Conservation (phyloP, 306 rosid species). For the Gastrolobium villosum region DNA sequence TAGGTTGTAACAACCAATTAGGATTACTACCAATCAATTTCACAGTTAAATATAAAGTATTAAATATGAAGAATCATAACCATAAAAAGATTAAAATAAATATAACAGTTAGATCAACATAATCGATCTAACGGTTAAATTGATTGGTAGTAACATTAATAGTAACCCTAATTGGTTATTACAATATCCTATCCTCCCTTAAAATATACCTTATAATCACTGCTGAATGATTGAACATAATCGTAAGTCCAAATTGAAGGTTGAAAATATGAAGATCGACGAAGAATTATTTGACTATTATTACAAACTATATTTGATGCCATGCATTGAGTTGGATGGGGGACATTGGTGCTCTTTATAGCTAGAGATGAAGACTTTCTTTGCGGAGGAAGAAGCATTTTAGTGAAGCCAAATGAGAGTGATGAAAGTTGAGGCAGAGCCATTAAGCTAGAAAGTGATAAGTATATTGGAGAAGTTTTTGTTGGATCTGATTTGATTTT, state of each 20-base stretch:
- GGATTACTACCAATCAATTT: too few relatives aligned
- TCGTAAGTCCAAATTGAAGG: too few relatives aligned
- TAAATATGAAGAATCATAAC: too few relatives aligned
- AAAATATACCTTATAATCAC: not conserved
- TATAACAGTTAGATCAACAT: too few relatives aligned
- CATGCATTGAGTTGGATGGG: not conserved
- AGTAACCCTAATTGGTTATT: too few relatives aligned
- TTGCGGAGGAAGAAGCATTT: not conserved
- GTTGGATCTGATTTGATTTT: not conserved
- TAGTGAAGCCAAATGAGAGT: not conserved
- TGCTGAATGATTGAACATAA: constrained; percentile 7
- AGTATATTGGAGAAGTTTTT: not conserved
- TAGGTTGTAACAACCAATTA: too few relatives aligned
- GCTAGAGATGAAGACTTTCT: not conserved
- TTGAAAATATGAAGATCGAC: too few relatives aligned
- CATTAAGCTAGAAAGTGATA: not conserved
- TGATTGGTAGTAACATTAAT: too few relatives aligned
- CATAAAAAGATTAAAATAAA: too few relatives aligned
- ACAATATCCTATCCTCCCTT: too few relatives aligned
- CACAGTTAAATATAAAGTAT: too few relatives aligned
- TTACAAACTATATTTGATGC: not conserved
- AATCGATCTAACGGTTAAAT: too few relatives aligned
- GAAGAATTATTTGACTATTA: not conserved
- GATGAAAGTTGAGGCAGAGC: not conserved
- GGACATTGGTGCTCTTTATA: not conserved